Percentiles rank a stretch among this genome's conserved stretches.
Evolutionary conservation across 495 filamentous ascomycete genomes (phyloP).

Genomic region (Elaphomyces granulatus): DNA sequence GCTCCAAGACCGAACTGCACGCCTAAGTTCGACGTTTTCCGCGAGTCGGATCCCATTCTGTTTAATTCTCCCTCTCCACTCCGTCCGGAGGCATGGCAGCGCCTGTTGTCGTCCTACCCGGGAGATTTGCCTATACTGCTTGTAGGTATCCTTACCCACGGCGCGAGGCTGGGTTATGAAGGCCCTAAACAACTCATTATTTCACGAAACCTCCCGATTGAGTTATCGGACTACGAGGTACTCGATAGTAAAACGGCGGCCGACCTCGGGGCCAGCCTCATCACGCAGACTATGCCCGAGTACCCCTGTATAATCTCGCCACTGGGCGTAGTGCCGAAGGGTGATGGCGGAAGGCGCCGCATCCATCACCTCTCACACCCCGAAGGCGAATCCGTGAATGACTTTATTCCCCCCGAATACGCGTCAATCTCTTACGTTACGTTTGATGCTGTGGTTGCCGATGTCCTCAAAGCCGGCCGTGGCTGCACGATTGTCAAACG

Average conservation of each 20-base stretch:
- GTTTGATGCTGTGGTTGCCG: neutral
- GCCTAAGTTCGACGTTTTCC: no score
- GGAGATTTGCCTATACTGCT: no score
- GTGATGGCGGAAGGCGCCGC: neutral
- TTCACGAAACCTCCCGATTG: neutral
- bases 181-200: neutral
- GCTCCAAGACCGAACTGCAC: no score
- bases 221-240: neutral
- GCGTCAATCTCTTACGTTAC: neutral
- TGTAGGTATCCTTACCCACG: no score
- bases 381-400: neutral
- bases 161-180: no score
- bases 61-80: no score
- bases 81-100: no score
- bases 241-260: neutral
- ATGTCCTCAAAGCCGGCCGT: neutral
- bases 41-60: no score
- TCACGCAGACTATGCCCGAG: neutral
- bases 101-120: no score
- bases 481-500: neutral
- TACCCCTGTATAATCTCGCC: neutral
- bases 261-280: neutral
- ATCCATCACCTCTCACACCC: no score
- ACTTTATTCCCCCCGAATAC: neutral
- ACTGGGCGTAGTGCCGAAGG: neutral